A percentile compares a stretch with the other conserved stretches of the same genome.
These are phyloP conservation scores for Cucumis cinereus DNA, from an alignment of 306 rosid species.

Conservation along the genomic window DNA sequence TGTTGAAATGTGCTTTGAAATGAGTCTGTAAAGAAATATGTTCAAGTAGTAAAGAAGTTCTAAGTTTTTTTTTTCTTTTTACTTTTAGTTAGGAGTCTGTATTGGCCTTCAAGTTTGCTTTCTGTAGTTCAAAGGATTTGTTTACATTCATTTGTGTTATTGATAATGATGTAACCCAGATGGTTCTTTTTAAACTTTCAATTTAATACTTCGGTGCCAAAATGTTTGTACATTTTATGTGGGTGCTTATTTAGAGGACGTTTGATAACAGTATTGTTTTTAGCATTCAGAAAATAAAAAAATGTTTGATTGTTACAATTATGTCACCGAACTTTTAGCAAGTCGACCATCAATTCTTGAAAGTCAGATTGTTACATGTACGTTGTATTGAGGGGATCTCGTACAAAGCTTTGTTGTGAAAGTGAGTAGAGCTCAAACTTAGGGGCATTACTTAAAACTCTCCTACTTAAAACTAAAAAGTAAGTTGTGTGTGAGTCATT, in stretches of 20 bases:
- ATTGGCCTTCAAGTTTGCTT: not conserved
- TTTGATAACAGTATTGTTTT: no score
- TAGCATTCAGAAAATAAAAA: no score
- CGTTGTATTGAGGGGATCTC: no score
- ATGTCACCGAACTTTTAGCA: no score
- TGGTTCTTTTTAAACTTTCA: not conserved
- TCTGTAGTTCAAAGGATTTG: not conserved
- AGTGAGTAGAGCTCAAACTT: no score
- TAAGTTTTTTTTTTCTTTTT: not conserved
- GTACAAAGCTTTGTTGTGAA: no score
- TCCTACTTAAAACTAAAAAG: no score
- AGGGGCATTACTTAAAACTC: no score
- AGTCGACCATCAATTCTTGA: no score
- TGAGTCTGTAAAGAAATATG: constrained; percentile 3
- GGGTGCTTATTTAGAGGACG: not conserved
- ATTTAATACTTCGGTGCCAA: not conserved
- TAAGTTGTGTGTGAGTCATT: no score
- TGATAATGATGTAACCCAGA: not conserved
- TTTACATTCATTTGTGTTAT: not conserved
- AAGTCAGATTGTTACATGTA: no score
- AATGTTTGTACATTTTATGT: not conserved
- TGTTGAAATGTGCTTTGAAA: not conserved
- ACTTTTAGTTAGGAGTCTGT: not conserved
- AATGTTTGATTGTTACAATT: no score
- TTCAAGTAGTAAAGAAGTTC: not conserved